phyloP scores from a whole-genome alignment of 192 early-diverging fungal genomes.

The Phycomyces nitens region DNA sequence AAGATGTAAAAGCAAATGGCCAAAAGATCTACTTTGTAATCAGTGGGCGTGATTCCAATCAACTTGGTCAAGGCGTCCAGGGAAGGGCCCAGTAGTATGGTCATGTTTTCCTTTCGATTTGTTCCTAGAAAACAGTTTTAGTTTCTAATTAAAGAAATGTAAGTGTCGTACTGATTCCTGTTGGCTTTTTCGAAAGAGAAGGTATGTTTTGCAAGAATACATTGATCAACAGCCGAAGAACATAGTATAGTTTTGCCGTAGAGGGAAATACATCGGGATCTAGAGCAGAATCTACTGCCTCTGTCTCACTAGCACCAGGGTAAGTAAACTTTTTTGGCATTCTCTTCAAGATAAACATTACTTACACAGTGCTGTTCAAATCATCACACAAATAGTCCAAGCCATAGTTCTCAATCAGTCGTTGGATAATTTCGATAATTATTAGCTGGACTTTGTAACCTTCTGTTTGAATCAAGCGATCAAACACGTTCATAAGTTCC shows the following conservation, averaged over 20 bases:
- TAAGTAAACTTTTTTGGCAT: not conserved
- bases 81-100: conserved; percentile 31
- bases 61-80: conserved; percentile 45
- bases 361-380: conserved; percentile 27
- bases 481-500: conserved; percentile 69
- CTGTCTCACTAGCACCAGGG: conserved; percentile 9
- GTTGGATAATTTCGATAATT: conserved; percentile 49
- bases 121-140: not conserved
- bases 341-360: not conserved
- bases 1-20: conserved; percentile 52
- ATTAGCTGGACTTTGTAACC: conserved; percentile 53
- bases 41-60: conserved; percentile 39
- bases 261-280: conserved; percentile 34
- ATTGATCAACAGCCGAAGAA: conserved; percentile 39
- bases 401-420: conserved; percentile 43
- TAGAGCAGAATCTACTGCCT: conserved; percentile 22
- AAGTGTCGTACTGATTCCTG: conserved; percentile 14
- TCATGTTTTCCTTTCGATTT: conserved; percentile 16
- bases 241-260: conserved; percentile 39
- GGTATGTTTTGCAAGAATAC: conserved; percentile 47
- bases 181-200: conserved; percentile 26
- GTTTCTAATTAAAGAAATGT: not conserved
- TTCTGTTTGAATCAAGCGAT: conserved; percentile 69
- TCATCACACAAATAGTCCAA: conserved; percentile 36
- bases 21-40: conserved; percentile 44